Percentiles rank a stretch among this genome's conserved stretches.
These are phyloP conservation scores for Rhizomucor pusillus DNA, from an alignment of 371 early-diverging fungal species.

Conservation along the genomic window DNA sequence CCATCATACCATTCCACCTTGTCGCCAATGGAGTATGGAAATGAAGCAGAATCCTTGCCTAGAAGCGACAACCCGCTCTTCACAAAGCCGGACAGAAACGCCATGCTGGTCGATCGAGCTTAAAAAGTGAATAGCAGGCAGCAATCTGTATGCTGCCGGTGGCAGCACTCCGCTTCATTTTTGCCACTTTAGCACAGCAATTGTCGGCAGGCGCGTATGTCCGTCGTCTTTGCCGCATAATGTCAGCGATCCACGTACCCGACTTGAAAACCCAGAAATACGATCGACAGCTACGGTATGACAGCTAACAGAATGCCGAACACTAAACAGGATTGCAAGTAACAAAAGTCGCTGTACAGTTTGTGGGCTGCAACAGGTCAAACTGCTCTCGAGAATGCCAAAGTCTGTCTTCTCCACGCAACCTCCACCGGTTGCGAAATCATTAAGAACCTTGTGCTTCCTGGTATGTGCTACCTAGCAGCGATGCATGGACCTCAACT, in stretches of 20 bases:
- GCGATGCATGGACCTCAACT: neutral
- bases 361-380: constrained; percentile 94
- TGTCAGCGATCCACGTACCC: constrained; percentile 24
- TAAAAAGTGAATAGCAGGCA: too few relatives aligned
- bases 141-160: too few relatives aligned
- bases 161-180: too few relatives aligned
- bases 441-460: constrained; percentile 91
- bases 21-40: constrained; percentile 78
- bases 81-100: constrained; percentile 55
- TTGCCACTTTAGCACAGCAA: too few relatives aligned
- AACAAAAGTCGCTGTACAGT: constrained; percentile 33
- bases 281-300: constrained; percentile 87
- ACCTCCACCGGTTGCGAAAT: constrained; percentile 85
- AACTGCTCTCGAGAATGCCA: constrained; percentile 77
- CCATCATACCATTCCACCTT: constrained; percentile 62
- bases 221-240: too few relatives aligned
- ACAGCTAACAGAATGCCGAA: neutral
- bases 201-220: too few relatives aligned
- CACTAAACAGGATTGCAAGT: neutral
- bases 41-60: constrained; percentile 66
- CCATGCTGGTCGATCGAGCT: constrained; percentile 21
- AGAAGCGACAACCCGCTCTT: constrained; percentile 73
- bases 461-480: constrained; percentile 59
- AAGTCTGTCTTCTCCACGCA: constrained; percentile 81
- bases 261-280: constrained; percentile 79